Conservation (phyloP, 306 rosid genomes). For the Cicer yamashitae region DNA sequence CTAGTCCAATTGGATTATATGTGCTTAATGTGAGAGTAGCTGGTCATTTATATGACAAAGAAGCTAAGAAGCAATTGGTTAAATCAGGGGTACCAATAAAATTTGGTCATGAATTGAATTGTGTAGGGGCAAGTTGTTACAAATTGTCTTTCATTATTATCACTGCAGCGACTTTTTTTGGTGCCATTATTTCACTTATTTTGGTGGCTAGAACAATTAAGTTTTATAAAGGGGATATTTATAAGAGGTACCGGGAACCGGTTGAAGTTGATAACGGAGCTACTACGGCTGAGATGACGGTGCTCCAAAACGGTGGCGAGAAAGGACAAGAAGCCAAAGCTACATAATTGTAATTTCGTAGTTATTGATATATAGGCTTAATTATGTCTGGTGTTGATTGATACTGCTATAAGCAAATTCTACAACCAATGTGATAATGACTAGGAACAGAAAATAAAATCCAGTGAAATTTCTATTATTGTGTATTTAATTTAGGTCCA, state of each 20-base stretch:
- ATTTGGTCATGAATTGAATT: conserved; percentile 43
- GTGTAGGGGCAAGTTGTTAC: conserved; percentile 51
- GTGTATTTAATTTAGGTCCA: neutral
- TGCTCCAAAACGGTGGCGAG: conserved; percentile 10
- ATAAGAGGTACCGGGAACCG: conserved; percentile 46
- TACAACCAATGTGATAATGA: neutral
- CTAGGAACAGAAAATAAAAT: neutral
- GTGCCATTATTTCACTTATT: conserved; percentile 49
- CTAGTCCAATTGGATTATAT: conserved; percentile 68
- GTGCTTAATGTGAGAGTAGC: conserved; percentile 51
- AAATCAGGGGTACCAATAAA: conserved; percentile 28
- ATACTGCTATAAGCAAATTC: neutral
- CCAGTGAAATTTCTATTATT: neutral
- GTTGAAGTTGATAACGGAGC: neutral
- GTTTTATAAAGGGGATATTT: conserved; percentile 55
- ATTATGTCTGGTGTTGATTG: neutral
- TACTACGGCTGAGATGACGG: conserved; percentile 25
- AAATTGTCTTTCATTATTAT: conserved; percentile 53
- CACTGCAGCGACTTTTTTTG: conserved; percentile 47
- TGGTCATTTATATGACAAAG: conserved; percentile 58
- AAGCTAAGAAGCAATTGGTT: conserved; percentile 47
- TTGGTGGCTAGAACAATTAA: conserved; percentile 61
- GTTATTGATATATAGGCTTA: neutral
- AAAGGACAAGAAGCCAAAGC: neutral
- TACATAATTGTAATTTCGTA: neutral